Percentiles rank a stretch among this genome's conserved stretches.
Conservation (phyloP, 495 filamentous ascomycete species). For the Paragyromitra xinjiangensis region DNA sequence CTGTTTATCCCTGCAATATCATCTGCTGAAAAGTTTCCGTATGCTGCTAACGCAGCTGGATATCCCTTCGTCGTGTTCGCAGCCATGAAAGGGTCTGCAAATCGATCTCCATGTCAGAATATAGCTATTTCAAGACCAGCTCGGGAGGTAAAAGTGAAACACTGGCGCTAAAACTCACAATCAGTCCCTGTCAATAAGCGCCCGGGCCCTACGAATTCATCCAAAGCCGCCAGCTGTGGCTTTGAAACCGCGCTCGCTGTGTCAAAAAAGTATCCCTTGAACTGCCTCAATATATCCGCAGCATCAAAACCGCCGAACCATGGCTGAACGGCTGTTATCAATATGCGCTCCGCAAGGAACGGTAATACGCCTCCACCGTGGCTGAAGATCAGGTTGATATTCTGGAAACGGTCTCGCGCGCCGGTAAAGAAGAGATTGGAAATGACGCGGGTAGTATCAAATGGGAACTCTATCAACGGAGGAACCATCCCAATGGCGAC, state of each 20-base stretch:
- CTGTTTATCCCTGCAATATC: slow-evolving; percentile 28
- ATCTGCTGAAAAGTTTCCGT: slow-evolving; percentile 8
- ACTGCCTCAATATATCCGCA: slow-evolving; percentile 11
- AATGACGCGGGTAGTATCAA: slow-evolving; percentile 65
- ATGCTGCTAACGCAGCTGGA: slow-evolving; percentile 19
- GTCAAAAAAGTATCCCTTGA: slow-evolving; percentile 35
- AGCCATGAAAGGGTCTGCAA: slow-evolving; percentile 11
- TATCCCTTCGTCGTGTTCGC: slow-evolving; percentile 13
- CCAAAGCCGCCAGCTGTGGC: slow-evolving; percentile 23
- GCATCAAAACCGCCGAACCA: slow-evolving; percentile 41
- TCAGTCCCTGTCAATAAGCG: slow-evolving; percentile 31
- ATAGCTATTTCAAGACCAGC: background rate
- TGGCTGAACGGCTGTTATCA: slow-evolving; percentile 53
- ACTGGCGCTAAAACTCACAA: slow-evolving; percentile 10
- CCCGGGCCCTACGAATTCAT: slow-evolving; percentile 11
- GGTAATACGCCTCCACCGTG: slow-evolving; percentile 65
- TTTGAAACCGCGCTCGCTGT: slow-evolving; percentile 10
- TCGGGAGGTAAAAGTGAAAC: background rate
- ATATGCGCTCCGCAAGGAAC: slow-evolving; percentile 61
- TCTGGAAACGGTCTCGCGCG: slow-evolving; percentile 60
- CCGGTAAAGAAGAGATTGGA: slow-evolving; percentile 64
- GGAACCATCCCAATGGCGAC: slow-evolving; percentile 54
- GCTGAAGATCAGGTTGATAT: slow-evolving; percentile 63
- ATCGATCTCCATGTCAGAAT: background rate
- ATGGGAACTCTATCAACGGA: slow-evolving; percentile 68